These are phyloP conservation scores for Yamadazyma takamatsuzukensis DNA, from an alignment of 805 yeast species.

Conservation along the genomic window DNA sequence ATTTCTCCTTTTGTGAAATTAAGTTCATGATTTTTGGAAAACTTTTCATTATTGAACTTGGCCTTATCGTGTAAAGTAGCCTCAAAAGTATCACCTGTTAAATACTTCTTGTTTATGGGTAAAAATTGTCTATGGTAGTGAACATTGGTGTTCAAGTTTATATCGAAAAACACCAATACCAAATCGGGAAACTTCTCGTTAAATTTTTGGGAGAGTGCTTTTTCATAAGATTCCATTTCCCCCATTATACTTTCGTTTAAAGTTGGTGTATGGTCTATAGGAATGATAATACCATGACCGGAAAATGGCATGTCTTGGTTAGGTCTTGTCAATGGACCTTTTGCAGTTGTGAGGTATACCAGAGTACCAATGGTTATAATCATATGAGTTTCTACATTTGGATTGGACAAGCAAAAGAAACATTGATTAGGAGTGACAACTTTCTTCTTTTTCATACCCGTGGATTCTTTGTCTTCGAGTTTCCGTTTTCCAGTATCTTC, in stretches of 20 bases:
- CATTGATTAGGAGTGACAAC: conserved; percentile 59
- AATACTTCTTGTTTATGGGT: conserved; percentile 52
- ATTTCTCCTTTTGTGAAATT: conserved; percentile 30
- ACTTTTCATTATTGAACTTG: conserved; percentile 45
- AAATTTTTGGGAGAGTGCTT: conserved; percentile 49
- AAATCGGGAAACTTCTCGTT: conserved; percentile 30
- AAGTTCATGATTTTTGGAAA: conserved; percentile 38
- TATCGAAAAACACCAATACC: conserved; percentile 64
- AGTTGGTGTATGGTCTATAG: conserved; percentile 65
- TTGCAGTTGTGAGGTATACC: conserved; percentile 72
- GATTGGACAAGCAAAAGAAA: conserved; percentile 81
- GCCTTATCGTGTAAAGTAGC: conserved; percentile 42
- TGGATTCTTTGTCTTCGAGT: conserved; percentile 9
- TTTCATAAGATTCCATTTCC: conserved; percentile 49
- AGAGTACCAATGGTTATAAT: conserved; percentile 68
- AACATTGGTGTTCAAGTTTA: conserved; percentile 58
- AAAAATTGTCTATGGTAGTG: conserved; percentile 78
- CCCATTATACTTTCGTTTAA: conserved; percentile 11
- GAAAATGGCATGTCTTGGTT: conserved; percentile 50
- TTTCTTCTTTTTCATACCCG: conserved; percentile 23
- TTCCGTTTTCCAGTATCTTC: conserved; percentile 13
- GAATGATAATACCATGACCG: conserved; percentile 80
- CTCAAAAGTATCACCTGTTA: conserved; percentile 39
- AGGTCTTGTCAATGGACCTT: conserved; percentile 74
- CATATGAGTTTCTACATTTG: conserved; percentile 75